A percentile compares a stretch with the other conserved stretches of the same genome.
These are phyloP conservation scores for Symbiodinium natans DNA, from an alignment of 73 alveolate genomes.

Conservation along the genomic window DNA sequence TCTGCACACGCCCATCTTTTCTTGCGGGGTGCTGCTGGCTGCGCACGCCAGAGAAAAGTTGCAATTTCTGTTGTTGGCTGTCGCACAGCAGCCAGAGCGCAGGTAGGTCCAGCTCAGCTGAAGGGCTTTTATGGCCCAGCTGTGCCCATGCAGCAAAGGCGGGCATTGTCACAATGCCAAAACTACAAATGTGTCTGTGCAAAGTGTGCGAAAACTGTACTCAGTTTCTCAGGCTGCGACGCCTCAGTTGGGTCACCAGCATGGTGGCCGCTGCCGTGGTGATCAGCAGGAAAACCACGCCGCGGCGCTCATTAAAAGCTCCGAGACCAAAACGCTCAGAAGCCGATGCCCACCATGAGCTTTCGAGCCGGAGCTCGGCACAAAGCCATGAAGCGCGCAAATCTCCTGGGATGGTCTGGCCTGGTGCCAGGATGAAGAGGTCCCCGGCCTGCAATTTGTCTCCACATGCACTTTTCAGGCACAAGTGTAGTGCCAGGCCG, in stretches of 20 bases:
- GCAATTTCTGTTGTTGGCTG: neutral
- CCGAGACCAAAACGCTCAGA: neutral
- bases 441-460: constrained; percentile 25
- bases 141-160: constrained; percentile 25
- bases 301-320: neutral
- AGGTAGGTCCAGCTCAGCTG: neutral
- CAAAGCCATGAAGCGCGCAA: neutral
- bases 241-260: neutral
- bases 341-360: neutral
- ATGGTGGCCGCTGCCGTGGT: constrained; percentile 20
- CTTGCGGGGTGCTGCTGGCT: neutral
- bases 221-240: constrained; percentile 7
- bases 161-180: constrained; percentile 24
- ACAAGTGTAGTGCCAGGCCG: constrained; percentile 26
- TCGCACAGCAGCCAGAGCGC: constrained; percentile 11
- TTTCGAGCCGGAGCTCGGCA: neutral
- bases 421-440: neutral
- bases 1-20: no score
- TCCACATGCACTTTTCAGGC: constrained; percentile 31
- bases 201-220: neutral
- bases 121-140: neutral
- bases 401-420: neutral
- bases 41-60: neutral
- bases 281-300: constrained; percentile 14
- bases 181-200: neutral